Evolutionary conservation across 805 yeast species (phyloP).

Genomic region (Yarrowia hollandica): DNA sequence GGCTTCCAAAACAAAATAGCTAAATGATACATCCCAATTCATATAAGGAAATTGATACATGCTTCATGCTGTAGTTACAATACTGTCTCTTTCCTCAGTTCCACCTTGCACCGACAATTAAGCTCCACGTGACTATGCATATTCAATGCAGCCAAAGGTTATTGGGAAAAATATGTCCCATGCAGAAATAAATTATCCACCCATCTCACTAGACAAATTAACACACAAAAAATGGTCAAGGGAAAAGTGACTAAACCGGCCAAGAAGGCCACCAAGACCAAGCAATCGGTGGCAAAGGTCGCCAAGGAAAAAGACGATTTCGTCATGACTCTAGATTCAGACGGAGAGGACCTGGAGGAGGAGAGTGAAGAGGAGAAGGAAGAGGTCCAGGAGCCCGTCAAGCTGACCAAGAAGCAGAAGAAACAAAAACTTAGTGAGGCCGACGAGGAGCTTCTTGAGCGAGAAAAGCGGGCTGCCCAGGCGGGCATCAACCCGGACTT

Average conservation of each 20-base stretch:
- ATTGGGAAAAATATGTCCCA: slow-evolving; percentile 23
- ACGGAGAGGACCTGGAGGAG: slow-evolving; percentile 64
- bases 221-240: slow-evolving; percentile 11
- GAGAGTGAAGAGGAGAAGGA: slow-evolving; percentile 40
- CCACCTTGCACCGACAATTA: background rate
- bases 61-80: too few species aligned
- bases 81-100: too few species aligned
- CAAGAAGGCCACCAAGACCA: background rate
- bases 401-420: slow-evolving; percentile 34
- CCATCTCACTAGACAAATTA: background rate
- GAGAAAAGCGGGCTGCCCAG: slow-evolving; percentile 8
- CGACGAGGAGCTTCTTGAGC: slow-evolving; percentile 46
- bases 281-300: slow-evolving; percentile 18
- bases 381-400: slow-evolving; percentile 30
- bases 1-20: too few species aligned
- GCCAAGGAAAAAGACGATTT: slow-evolving; percentile 49
- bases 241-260: slow-evolving; percentile 18
- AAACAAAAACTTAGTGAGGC: slow-evolving; percentile 36
- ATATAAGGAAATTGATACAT: too few species aligned
- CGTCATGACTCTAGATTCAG: slow-evolving; percentile 76
- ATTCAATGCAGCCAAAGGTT: background rate
- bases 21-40: too few species aligned
- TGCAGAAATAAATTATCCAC: slow-evolving; percentile 24
- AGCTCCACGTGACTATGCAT: slow-evolving; percentile 9
- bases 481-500: slow-evolving; percentile 66